phyloP scores from a whole-genome alignment of 2,329 filamentous ascomycete genomes.

The Lasiodiplodia gonubiensis region DNA sequence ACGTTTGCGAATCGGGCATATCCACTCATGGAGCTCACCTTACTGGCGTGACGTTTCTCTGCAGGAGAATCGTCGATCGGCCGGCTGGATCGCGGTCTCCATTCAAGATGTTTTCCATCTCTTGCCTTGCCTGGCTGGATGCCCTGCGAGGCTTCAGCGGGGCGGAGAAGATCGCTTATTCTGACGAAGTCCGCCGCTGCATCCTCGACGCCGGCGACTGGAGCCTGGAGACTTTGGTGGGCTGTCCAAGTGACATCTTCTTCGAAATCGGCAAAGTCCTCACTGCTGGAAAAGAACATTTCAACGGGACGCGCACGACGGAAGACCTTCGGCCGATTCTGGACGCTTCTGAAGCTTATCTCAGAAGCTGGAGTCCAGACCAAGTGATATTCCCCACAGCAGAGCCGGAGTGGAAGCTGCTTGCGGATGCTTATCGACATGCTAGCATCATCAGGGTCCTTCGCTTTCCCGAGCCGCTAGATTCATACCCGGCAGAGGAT shows the following conservation, averaged over 20 bases:
- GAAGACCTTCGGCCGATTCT: slow-evolving; percentile 21
- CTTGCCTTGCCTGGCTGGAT: slow-evolving; percentile 32
- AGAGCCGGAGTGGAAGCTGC: slow-evolving; percentile 30
- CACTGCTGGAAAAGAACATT: slow-evolving; percentile 24
- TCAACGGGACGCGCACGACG: neutral
- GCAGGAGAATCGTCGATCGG: slow-evolving; percentile 27
- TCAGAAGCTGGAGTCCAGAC: slow-evolving; percentile 23
- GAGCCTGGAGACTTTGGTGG: slow-evolving; percentile 29
- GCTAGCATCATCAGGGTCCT: slow-evolving; percentile 29
- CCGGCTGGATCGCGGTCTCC: neutral
- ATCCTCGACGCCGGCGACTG: slow-evolving; percentile 18
- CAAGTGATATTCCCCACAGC: slow-evolving; percentile 19
- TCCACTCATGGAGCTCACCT: slow-evolving; percentile 32
- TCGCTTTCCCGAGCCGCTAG: slow-evolving; percentile 30
- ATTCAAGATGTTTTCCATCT: slow-evolving; percentile 30
- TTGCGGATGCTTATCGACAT: slow-evolving; percentile 31
- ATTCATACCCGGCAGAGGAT: slow-evolving; percentile 28
- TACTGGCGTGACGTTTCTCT: slow-evolving; percentile 32
- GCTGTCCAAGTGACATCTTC: slow-evolving; percentile 31
- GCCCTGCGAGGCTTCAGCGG: slow-evolving; percentile 32
- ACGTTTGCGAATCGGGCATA: slow-evolving; percentile 32
- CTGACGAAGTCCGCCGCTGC: slow-evolving; percentile 6
- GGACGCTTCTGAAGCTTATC: slow-evolving; percentile 4
- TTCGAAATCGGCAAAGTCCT: slow-evolving; percentile 28
- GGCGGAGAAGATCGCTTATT: slow-evolving; percentile 32